A percentile compares a stretch with the other conserved stretches of the same genome.
These are phyloP conservation scores for Entelexis sorbosivorans DNA, from an alignment of 1,139 yeast genomes.

Conservation along the genomic window DNA sequence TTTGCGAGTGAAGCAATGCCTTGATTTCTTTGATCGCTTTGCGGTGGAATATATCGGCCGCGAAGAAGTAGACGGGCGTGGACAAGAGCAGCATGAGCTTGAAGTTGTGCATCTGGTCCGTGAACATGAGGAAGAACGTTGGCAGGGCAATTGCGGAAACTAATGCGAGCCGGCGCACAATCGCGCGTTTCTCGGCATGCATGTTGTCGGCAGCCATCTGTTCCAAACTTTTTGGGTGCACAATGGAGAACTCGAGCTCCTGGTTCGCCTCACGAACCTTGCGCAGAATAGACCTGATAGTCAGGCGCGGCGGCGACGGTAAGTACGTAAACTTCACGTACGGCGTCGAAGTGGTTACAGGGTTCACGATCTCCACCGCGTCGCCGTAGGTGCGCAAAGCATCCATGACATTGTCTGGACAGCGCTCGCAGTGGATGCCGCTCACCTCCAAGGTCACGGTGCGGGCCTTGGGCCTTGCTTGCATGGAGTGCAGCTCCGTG, in stretches of 20 bases:
- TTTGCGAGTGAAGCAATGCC: constrained; percentile 33
- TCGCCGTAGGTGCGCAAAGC: constrained; percentile 46
- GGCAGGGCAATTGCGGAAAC: constrained; percentile 52
- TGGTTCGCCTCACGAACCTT: constrained; percentile 42
- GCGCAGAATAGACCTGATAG: constrained; percentile 43
- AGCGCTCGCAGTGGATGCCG: constrained; percentile 63
- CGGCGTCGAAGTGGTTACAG: constrained; percentile 46
- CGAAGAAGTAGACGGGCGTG: constrained; percentile 64
- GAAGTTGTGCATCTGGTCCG: constrained; percentile 37
- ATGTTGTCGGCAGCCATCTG: constrained; percentile 50
- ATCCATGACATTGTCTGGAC: constrained; percentile 48
- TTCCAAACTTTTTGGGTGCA: constrained; percentile 49
- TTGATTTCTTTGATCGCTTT: constrained; percentile 52
- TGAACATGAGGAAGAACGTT: constrained; percentile 50
- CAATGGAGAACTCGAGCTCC: constrained; percentile 43
- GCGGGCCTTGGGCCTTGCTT: constrained; percentile 31
- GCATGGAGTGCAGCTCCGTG: constrained; percentile 20
- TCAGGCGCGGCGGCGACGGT: constrained; percentile 43
- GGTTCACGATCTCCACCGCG: constrained; percentile 44
- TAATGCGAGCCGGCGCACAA: constrained; percentile 40
- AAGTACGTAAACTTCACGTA: constrained; percentile 51
- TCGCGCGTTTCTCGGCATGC: constrained; percentile 38
- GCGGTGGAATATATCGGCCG: constrained; percentile 60
- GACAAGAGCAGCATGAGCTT: constrained; percentile 48
- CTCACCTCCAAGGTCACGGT: constrained; percentile 46